Base-by-base conservation (phyloP, 768 basidiomycete species). In the Clathrus columnatus region DNA sequence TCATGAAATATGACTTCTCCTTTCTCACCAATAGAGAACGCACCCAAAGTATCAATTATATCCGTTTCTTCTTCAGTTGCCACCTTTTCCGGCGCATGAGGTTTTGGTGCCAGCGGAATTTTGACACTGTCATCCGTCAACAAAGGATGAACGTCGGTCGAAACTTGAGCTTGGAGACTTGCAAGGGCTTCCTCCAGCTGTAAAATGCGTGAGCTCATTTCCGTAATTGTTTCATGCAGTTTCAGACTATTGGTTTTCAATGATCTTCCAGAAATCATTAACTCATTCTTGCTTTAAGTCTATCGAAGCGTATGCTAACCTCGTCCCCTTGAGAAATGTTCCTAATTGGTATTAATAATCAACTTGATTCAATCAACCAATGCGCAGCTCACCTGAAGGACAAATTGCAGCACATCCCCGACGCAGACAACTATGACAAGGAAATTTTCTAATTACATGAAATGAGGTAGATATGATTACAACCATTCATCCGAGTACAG, bases 1-100 rank as follows among this genome's bases (percentile, higher is more conserved):
- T 79, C 78, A 59, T 76, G 74, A 63, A 79, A 80, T 55, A 69
- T 72, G 1, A 73, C 66, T 49, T 75, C 73, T n/a, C 78, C 79
- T 50, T 78, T 71, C 5, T 67, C 49, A 36, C 75, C 75, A 30
- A 81, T 73, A 0, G 77, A 70, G 10, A 81, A 70, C 6, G 78
- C 75, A 21, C 79, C 78, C 42, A 79, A 65, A 23, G 68, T 67
- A 29, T 72, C 71, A 11, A 73, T 68, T 20, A 74, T 63, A 1
- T 59, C 58, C 17, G 61, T 48, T 28, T 63, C 27, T 36, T 68
- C 67, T 16, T 70, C 60, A 28, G 27, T 44, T 0, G 48, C 43
- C 44, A 47, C 56, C 27, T 30, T 56, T 42, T 7, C 68, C 51
- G 47, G 58, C 60, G 18, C 62, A 56, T 7, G 55, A 48, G 44